Conservation (phyloP, 257 asterid species). For the Jacaranda copaia region DNA sequence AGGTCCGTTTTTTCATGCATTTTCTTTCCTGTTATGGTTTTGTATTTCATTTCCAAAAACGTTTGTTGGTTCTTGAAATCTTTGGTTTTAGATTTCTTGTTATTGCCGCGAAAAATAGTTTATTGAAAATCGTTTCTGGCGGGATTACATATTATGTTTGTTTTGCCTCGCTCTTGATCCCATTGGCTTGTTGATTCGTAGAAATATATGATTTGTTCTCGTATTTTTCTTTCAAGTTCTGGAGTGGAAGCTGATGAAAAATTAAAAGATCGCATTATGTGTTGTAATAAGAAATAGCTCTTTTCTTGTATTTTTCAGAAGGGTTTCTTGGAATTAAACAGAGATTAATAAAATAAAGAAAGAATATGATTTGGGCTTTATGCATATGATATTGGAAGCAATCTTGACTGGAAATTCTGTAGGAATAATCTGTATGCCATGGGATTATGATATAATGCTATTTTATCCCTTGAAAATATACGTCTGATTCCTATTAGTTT, state of each 20-base stretch:
- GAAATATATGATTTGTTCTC: neutral
- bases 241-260: neutral
- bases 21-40: neutral
- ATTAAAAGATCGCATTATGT: neutral
- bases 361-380: slow-evolving; percentile 10
- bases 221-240: neutral
- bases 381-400: neutral
- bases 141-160: neutral
- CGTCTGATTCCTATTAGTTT: slow-evolving; percentile 11
- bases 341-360: neutral
- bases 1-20: slow-evolving; percentile 29
- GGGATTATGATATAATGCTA: neutral
- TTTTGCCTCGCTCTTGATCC: neutral
- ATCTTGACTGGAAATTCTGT: slow-evolving; percentile 1
- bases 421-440: neutral
- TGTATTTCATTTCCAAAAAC: neutral
- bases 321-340: neutral
- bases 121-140: neutral
- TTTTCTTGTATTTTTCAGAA: neutral
- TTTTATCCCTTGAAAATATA: neutral
- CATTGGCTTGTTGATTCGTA: neutral
- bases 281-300: neutral
- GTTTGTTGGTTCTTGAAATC: neutral
- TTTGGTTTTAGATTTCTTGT: neutral
- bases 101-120: neutral